These are phyloP conservation scores for Thraustochytrium sp. DNA, from an alignment of 352 stramenopile species.

Conservation along the genomic window DNA sequence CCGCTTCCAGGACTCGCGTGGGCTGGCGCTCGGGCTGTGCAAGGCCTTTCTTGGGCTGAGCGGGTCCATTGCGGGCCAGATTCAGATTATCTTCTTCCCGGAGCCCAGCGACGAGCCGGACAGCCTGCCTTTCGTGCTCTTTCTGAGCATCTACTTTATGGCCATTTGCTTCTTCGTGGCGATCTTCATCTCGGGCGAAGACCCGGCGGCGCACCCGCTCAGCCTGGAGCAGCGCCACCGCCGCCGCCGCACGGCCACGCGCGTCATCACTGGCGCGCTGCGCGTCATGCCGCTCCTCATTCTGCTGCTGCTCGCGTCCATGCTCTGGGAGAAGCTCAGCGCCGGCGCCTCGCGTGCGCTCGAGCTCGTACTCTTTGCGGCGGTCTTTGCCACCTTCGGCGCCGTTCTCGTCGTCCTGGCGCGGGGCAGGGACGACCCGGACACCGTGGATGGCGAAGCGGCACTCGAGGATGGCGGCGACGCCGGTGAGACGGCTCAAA, in stretches of 20 bases:
- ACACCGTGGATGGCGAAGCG: not conserved
- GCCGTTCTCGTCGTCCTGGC: not conserved
- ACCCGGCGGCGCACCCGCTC: not conserved
- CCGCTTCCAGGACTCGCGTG: not conserved
- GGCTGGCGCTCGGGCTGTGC: not conserved
- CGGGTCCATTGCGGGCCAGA: slow-evolving; percentile 19
- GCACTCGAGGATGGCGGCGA: not conserved
- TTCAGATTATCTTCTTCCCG: slow-evolving; percentile 14
- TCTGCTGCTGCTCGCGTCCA: not conserved
- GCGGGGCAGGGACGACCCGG: not conserved
- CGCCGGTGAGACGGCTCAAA: not conserved
- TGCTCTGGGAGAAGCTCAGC: not conserved
- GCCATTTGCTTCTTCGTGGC: not conserved
- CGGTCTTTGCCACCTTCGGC: not conserved
- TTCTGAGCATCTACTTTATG: slow-evolving; percentile 22
- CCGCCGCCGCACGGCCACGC: not conserved
- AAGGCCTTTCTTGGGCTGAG: slow-evolving; percentile 15
- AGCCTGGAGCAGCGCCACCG: not conserved
- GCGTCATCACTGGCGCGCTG: not conserved
- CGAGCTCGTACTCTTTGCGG: not conserved
- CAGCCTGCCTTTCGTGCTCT: slow-evolving; percentile 5
- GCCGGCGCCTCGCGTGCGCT: not conserved
- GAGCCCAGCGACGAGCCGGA: not conserved
- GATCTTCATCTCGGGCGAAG: not conserved
- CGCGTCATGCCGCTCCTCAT: slow-evolving; percentile 1